Evolutionary conservation across 257 asterid species (phyloP).

Genomic region (Nicotiana tomentosiformis): DNA sequence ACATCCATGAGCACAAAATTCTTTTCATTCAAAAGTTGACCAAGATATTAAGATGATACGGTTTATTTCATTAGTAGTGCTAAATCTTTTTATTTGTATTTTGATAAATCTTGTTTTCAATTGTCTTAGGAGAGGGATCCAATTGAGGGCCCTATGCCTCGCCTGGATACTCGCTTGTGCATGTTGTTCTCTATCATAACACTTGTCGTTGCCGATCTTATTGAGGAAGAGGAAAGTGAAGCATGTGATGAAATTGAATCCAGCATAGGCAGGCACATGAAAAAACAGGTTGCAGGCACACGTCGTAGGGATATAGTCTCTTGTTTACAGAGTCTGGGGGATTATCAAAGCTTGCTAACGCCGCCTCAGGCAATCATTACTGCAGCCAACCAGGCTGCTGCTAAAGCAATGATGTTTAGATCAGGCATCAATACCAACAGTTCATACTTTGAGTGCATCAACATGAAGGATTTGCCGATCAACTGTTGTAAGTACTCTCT

Average conservation of each 20-base stretch:
- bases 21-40: background rate
- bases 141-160: constrained; percentile 98
- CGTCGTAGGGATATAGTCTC: constrained; percentile 61
- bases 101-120: constrained; percentile 3
- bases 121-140: constrained; percentile 83
- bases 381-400: constrained; percentile 90
- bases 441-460: constrained; percentile 62
- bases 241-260: constrained; percentile 28
- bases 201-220: constrained; percentile 82
- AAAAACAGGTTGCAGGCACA: constrained; percentile 31
- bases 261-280: constrained; percentile 19
- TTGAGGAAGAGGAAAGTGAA: constrained; percentile 77
- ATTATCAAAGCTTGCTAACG: constrained; percentile 67
- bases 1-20: background rate
- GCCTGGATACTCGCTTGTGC: constrained; percentile 83
- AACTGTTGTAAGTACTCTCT: constrained; percentile 60
- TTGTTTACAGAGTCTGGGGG: constrained; percentile 68
- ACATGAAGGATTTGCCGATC: constrained; percentile 59
- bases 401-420: constrained; percentile 72
- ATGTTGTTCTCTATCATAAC: constrained; percentile 80
- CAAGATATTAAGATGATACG: background rate
- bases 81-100: background rate
- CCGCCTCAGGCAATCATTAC: constrained; percentile 72
- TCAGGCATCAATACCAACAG: constrained; percentile 53
- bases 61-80: background rate